Percentiles rank a stretch among this genome's conserved stretches.
Conservation (phyloP, 2,329 filamentous ascomycete genomes). For the Aspergillus alliaceus region DNA sequence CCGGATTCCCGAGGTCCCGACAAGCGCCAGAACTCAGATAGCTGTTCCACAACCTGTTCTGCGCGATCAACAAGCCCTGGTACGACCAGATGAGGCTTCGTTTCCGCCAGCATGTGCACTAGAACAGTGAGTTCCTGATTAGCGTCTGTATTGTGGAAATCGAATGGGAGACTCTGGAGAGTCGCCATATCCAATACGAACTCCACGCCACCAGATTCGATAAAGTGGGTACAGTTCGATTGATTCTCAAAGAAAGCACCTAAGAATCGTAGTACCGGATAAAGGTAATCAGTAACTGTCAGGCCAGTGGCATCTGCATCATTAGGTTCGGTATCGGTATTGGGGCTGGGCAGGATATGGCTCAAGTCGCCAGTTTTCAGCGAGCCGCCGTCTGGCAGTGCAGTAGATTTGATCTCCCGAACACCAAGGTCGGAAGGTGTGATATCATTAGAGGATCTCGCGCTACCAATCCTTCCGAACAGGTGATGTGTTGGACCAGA, state of each 20-base stretch:
- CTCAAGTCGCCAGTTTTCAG: constrained; percentile 31
- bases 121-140: constrained; percentile 72
- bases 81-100: constrained; percentile 75
- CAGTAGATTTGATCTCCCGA: constrained; percentile 26
- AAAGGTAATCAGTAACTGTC: constrained; percentile 68
- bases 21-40: constrained; percentile 63
- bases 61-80: constrained; percentile 77
- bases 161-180: constrained; percentile 74
- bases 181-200: constrained; percentile 80
- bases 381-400: constrained; percentile 40
- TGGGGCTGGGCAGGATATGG: constrained; percentile 25
- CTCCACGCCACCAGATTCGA: constrained; percentile 78
- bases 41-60: constrained; percentile 65
- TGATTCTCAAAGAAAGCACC: constrained; percentile 73
- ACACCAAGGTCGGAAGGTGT: constrained; percentile 25
- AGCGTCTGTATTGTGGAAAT: constrained; percentile 66
- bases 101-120: constrained; percentile 75
- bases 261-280: constrained; percentile 75
- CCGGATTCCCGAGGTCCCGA: constrained; percentile 52
- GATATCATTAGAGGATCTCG: constrained; percentile 25
- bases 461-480: constrained; percentile 35
- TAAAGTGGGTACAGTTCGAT: constrained; percentile 70
- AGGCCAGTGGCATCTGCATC: constrained; percentile 53
- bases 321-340: constrained; percentile 40
- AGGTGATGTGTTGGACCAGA: constrained; percentile 53